These are phyloP conservation scores for Platanus orientalis DNA, from an alignment of 164 flowering plant species.

Conservation along the genomic window DNA sequence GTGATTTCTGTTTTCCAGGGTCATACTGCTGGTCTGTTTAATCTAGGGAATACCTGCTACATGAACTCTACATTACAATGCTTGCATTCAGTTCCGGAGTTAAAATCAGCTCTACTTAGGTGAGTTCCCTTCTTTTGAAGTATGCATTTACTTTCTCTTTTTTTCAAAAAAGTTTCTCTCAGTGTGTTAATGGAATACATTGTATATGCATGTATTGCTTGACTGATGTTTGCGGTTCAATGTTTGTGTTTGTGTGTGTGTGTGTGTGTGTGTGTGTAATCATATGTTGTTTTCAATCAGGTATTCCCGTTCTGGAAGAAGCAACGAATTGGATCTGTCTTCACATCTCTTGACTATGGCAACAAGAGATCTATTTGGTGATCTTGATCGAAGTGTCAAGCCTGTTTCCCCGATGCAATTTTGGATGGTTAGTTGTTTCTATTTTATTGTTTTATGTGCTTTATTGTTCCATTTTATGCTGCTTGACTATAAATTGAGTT, in stretches of 20 bases:
- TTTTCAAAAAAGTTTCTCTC: not conserved
- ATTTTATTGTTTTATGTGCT: no score
- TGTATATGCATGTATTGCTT: not conserved
- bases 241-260: no score
- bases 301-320: constrained; percentile 63
- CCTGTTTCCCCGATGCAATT: constrained; percentile 96
- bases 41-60: constrained; percentile 95
- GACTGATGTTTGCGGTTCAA: not conserved
- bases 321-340: constrained; percentile 72
- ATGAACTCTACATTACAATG: constrained; percentile 98
- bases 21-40: constrained; percentile 81
- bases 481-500: not conserved
- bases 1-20: constrained; percentile 46
- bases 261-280: no score
- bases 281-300: constrained; percentile 31
- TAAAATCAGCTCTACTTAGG: constrained; percentile 81
- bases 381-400: constrained; percentile 82
- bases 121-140: constrained; percentile 28
- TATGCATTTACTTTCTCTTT: not conserved
- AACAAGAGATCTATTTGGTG: constrained; percentile 79
- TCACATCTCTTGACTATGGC: constrained; percentile 87
- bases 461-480: not conserved
- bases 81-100: constrained; percentile 94
- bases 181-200: not conserved
- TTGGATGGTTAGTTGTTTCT: constrained; percentile 70